Percentiles rank a stretch among this genome's conserved stretches.
phyloP scores from a whole-genome alignment of 129 eudicot genomes.

The Lonicera japonica region DNA sequence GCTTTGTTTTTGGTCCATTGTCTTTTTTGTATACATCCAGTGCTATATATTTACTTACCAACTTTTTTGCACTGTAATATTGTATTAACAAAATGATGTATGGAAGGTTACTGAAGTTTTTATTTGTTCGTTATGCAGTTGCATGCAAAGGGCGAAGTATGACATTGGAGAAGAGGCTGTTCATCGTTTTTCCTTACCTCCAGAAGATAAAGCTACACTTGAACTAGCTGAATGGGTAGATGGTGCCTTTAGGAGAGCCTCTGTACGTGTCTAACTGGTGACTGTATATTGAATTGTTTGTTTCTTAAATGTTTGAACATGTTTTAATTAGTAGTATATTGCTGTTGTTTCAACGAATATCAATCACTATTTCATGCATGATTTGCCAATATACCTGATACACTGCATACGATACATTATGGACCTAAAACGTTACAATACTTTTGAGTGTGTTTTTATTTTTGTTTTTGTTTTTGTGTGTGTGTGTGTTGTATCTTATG shows the following conservation, averaged over 20 bases:
- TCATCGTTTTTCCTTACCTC: conserved; percentile 77
- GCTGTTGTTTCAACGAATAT: too few species aligned
- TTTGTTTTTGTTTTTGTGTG: too few species aligned
- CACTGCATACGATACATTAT: too few species aligned
- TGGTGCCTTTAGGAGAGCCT: conserved; percentile 77
- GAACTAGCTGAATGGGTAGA: conserved; percentile 97
- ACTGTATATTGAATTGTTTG: conserved; percentile 10
- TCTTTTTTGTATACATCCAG: neutral
- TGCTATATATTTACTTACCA: neutral
- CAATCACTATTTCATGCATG: too few species aligned
- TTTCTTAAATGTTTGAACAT: neutral
- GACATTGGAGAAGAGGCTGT: conserved; percentile 98
- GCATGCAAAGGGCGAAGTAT: conserved; percentile 96
- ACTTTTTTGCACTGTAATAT: neutral
- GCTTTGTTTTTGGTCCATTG: too few species aligned
- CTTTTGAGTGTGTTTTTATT: too few species aligned
- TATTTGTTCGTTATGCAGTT: conserved; percentile 41
- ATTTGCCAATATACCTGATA: too few species aligned
- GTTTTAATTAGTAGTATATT: neutral
- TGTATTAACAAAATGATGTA: neutral
- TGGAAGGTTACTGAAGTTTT: conserved; percentile 2
- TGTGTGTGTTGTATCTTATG: too few species aligned
- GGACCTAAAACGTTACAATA: too few species aligned
- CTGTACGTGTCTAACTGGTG: conserved; percentile 56
- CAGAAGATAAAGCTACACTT: conserved; percentile 97